A percentile compares a stretch with the other conserved stretches of the same genome.
Conservation (phyloP, 257 asterid species). For the Verbascum thapsus region DNA sequence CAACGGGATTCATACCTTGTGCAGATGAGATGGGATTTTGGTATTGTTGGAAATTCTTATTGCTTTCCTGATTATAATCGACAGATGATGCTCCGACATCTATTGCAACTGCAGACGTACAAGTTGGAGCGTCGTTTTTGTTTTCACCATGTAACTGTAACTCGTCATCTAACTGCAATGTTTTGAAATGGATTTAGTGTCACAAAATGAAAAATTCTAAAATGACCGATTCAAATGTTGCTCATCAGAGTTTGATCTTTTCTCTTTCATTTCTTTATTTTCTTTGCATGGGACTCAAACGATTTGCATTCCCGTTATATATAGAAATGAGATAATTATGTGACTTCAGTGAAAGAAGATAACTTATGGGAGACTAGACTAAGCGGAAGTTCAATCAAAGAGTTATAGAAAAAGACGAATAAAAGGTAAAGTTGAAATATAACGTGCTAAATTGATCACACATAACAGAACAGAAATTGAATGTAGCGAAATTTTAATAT, state of each 20-base stretch:
- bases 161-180: constrained; percentile 48
- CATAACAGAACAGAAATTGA: neutral
- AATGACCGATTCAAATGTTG: neutral
- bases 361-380: constrained; percentile 2
- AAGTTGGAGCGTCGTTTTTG: constrained; percentile 29
- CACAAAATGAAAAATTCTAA: constrained; percentile 10
- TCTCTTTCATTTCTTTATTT: neutral
- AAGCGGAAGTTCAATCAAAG: neutral
- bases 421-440: constrained; percentile 6
- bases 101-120: constrained; percentile 31
- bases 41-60: constrained; percentile 21
- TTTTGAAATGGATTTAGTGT: constrained; percentile 18
- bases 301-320: neutral
- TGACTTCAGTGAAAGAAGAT: neutral
- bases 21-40: constrained; percentile 22
- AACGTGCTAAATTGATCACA: neutral
- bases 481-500: neutral
- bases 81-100: constrained; percentile 30
- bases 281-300: neutral
- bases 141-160: constrained; percentile 33
- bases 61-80: constrained; percentile 25
- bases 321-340: neutral
- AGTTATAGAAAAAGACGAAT: neutral
- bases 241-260: neutral
- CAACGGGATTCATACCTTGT: constrained; percentile 27